Conservation (phyloP, 768 basidiomycete genomes). For the Trametes sanguinea region DNA sequence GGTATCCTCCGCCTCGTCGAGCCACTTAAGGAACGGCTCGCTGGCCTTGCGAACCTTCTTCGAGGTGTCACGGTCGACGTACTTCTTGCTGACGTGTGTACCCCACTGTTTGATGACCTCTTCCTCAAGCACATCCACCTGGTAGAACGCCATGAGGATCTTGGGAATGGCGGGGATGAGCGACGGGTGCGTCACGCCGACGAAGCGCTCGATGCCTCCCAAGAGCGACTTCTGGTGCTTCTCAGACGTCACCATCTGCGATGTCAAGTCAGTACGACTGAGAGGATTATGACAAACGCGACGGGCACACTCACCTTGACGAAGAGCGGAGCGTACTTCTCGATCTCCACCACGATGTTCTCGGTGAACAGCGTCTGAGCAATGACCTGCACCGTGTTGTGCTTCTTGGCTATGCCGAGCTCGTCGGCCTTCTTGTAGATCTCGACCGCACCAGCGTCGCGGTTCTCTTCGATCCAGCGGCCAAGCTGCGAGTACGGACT, state of each 20-base stretch:
- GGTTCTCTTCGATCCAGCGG: constrained; percentile 80
- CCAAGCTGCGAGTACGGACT: constrained; percentile 86
- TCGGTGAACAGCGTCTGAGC: constrained; percentile 83
- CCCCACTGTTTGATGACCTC: constrained; percentile 91
- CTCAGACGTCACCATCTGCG: constrained; percentile 84
- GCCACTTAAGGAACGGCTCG: constrained; percentile 96
- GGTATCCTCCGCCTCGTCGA: constrained; percentile 85
- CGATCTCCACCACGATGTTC: constrained; percentile 65
- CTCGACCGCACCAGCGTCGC: constrained; percentile 57
- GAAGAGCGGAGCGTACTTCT: constrained; percentile 66
- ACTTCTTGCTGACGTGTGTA: constrained; percentile 95
- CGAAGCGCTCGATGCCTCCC: constrained; percentile 88
- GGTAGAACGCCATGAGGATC: constrained; percentile 92
- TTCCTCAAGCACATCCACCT: constrained; percentile 90
- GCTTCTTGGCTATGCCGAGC: constrained; percentile 90
- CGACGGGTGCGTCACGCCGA: constrained; percentile 74
- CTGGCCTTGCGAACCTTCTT: constrained; percentile 96
- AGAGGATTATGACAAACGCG: not conserved
- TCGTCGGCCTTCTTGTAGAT: constrained; percentile 91
- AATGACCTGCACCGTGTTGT: constrained; percentile 83
- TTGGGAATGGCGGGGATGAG: constrained; percentile 77
- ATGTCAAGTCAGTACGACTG: not conserved
- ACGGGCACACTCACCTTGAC: constrained; percentile 60
- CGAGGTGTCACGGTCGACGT: constrained; percentile 90
- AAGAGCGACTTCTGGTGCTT: constrained; percentile 94